Percentiles rank a stretch among this genome's conserved stretches.
Conservation (phyloP, 1,284 basidiomycete species). For the Apiotrichum akiyoshidainum region DNA sequence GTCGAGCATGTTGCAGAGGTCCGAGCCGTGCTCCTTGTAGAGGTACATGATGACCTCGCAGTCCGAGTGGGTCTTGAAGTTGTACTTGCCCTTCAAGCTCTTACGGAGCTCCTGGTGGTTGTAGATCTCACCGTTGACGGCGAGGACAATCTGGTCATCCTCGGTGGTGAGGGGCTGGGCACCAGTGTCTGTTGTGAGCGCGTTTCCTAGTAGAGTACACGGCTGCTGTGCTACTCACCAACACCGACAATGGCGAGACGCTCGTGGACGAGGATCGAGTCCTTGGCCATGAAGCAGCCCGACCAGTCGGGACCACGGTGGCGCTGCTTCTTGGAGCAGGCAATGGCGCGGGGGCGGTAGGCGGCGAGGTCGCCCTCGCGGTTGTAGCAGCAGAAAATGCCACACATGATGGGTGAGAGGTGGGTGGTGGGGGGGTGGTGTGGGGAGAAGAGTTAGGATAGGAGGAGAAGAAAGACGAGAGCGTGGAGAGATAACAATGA, state of each 20-base stretch:
- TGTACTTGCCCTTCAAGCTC: slow-evolving; percentile 62
- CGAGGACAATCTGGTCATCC: slow-evolving; percentile 79
- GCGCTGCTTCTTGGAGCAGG: slow-evolving; percentile 80
- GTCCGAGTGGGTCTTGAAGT: slow-evolving; percentile 97
- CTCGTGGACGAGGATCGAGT: slow-evolving; percentile 80
- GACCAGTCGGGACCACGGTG: slow-evolving; percentile 97
- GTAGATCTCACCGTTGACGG: slow-evolving; percentile 99
- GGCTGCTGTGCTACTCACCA: slow-evolving; percentile 59
- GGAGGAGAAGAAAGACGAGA: background rate
- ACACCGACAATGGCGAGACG: slow-evolving; percentile 97
- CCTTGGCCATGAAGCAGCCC: slow-evolving; percentile 79
- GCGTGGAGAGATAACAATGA: background rate
- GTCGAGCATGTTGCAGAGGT: slow-evolving; percentile 75
- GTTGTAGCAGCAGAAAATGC: slow-evolving; percentile 80
- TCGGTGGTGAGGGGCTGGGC: slow-evolving; percentile 90
- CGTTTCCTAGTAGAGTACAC: too few relatives aligned
- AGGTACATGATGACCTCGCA: slow-evolving; percentile 96
- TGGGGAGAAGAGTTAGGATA: background rate
- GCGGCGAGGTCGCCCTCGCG: slow-evolving; percentile 66
- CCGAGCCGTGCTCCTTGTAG: slow-evolving; percentile 76
- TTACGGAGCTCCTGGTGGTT: slow-evolving; percentile 86
- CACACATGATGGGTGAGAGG: slow-evolving; percentile 65
- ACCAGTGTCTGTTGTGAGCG: slow-evolving; percentile 69
- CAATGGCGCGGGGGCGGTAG: slow-evolving; percentile 71
- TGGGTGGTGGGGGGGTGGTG: slow-evolving; percentile 1